Evolutionary conservation across 78 protist species (phyloP).

Genomic region (Emiliania huxleyi): DNA sequence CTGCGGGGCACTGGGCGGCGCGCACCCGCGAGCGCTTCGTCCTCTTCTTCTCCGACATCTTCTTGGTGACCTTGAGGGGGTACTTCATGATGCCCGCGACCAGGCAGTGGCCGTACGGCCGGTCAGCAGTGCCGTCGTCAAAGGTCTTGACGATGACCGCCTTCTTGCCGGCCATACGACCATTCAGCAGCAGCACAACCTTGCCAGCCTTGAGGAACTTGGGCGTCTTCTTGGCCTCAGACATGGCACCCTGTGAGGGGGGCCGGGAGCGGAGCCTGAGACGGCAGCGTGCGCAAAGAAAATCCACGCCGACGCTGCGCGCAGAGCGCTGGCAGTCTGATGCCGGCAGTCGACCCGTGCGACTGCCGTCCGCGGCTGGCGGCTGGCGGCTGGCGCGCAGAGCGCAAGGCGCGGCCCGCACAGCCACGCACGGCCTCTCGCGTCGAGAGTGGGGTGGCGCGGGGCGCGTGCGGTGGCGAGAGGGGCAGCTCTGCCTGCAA

Average conservation of each 20-base stretch:
- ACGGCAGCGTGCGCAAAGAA: no score
- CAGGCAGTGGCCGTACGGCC: constrained; percentile 89
- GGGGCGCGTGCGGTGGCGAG: no score
- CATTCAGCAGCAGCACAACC: constrained; percentile 92
- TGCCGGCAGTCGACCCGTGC: no score
- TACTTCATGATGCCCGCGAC: constrained; percentile 93
- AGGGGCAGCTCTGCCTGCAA: no score
- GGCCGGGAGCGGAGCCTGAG: background rate
- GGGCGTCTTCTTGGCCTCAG: background rate
- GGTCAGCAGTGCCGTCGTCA: constrained; percentile 76
- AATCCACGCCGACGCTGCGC: no score
- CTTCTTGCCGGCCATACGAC: constrained; percentile 96
- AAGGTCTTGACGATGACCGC: constrained; percentile 90
- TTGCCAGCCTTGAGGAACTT: constrained; percentile 88
- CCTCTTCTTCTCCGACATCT: constrained; percentile 82
- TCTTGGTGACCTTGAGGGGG: constrained; percentile 84
- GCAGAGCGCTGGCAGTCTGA: no score
- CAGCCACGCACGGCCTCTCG: no score
- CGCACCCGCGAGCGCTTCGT: constrained; percentile 77
- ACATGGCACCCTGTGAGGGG: background rate
- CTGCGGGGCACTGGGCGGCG: background rate
- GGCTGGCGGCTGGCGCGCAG: no score
- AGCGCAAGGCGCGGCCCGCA: no score
- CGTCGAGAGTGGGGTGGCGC: no score
- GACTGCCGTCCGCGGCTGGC: no score